phyloP scores from a whole-genome alignment of 2,329 filamentous ascomycete genomes.

The Fusarium armeniacum region DNA sequence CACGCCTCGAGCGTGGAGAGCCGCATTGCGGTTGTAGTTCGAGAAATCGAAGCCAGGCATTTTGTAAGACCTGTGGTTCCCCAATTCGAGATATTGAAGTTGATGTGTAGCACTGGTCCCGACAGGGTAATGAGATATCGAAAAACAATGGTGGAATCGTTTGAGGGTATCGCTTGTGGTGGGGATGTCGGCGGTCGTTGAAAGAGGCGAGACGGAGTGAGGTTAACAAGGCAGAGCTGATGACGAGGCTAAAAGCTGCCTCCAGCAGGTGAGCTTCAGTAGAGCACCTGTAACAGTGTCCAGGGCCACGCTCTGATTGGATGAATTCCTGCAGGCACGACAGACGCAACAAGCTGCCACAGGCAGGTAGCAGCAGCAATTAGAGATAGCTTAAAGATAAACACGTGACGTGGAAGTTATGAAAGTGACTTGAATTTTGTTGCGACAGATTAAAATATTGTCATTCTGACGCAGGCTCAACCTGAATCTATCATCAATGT shows the following conservation, averaged over 20 bases:
- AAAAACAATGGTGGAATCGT: constrained; percentile 26
- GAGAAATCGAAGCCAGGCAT: constrained; percentile 99
- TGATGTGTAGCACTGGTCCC: constrained; percentile 1
- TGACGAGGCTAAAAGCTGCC: constrained; percentile 70
- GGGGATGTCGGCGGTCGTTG: constrained; percentile 40
- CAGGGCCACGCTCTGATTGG: constrained; percentile 48
- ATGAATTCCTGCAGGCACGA: neutral
- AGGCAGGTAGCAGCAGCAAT: neutral
- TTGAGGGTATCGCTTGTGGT: constrained; percentile 45
- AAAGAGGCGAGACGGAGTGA: constrained; percentile 35
- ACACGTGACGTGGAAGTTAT: constrained; percentile 48
- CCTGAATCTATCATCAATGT: neutral
- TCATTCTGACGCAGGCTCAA: constrained; percentile 1
- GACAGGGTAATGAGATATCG: constrained; percentile 15
- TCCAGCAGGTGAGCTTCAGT: constrained; percentile 53
- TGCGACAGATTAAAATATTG: constrained; percentile 17
- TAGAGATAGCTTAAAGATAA: constrained; percentile 36
- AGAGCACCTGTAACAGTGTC: constrained; percentile 20
- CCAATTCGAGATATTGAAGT: constrained; percentile 28
- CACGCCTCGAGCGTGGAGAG: constrained; percentile 92
- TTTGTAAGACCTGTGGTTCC: constrained; percentile 54
- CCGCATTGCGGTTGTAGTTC: constrained; percentile 99
- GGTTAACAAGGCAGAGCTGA: constrained; percentile 58
- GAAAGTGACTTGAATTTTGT: constrained; percentile 37
- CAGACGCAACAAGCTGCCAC: neutral